Evolutionary conservation across 768 basidiomycete genomes (phyloP), one percentile per base, ranked within the genome.

Genomic region (Cystofilobasidium capitatum): DNA sequence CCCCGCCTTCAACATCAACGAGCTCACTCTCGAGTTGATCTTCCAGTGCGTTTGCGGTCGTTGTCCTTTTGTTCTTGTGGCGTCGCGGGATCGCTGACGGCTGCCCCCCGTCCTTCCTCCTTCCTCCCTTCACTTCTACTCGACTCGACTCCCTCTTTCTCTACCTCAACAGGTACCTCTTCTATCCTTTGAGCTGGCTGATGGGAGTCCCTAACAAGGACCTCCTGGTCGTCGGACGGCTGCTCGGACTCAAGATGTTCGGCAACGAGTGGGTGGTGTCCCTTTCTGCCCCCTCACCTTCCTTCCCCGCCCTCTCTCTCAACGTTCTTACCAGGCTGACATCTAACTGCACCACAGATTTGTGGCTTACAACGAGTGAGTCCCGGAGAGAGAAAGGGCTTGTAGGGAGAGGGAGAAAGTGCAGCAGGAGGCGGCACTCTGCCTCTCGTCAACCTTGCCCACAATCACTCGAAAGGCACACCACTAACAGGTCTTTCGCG

Each of bases 101-200:
- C 12, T 44, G 42, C 42, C 42, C 22, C 12, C 22, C 12, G n/a
- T n/a, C n/a, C n/a, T n/a, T n/a, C n/a, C n/a, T n/a, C n/a, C n/a
- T n/a, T n/a, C n/a, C n/a, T n/a, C n/a, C n/a, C n/a, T n/a, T n/a
- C n/a, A n/a, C n/a, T n/a, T n/a, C n/a, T n/a, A n/a, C n/a, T n/a
- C n/a, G n/a, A n/a, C n/a, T n/a, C 40, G 40, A 20, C 40, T 42
- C 10, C 40, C 40, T 20, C 14, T 26, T 26, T 3, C 47, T 16
- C 5, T 37, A 9, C n/a, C 45, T 47, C 33, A n/a, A 40, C 24
- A 51, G 31, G 58, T 57, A 96, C 79, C 76, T 92, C 72, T 88
- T 88, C 80, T 93, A 93, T 78, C 91, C 91, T 33, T 70, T 94
- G 69, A 83, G 88, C 2, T 91, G 91, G 81, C 84, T 91, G 79